Conservation (phyloP, 2,329 filamentous ascomycete species). For the Ascochyta fabae region DNA sequence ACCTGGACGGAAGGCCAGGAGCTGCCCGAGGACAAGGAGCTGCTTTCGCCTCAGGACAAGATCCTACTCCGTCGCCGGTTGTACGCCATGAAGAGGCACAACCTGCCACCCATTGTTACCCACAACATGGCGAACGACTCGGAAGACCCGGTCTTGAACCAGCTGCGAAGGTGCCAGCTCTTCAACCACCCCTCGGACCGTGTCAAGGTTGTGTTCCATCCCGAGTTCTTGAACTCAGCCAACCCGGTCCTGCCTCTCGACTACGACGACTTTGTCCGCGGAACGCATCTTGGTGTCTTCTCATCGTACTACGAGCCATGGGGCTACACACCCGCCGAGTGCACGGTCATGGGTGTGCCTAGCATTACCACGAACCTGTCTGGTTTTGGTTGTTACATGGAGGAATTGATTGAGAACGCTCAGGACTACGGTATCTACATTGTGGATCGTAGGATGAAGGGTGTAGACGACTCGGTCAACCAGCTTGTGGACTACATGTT, state of each 20-base stretch:
- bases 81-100: conserved; percentile 94
- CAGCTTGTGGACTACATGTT: conserved; percentile 92
- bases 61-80: conserved; percentile 88
- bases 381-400: conserved; percentile 99
- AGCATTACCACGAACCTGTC: conserved; percentile 98
- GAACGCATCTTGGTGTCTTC: conserved; percentile 94
- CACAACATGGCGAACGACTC: conserved; percentile 97
- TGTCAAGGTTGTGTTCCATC: conserved; percentile 98
- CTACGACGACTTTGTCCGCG: conserved; percentile 98
- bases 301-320: conserved; percentile 98
- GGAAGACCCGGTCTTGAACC: conserved; percentile 94
- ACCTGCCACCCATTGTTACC: conserved; percentile 91
- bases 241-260: conserved; percentile 95
- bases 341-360: conserved; percentile 98
- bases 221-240: conserved; percentile 93
- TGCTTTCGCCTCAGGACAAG: conserved; percentile 89
- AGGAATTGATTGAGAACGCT: conserved; percentile 97
- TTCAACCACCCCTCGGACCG: conserved; percentile 96
- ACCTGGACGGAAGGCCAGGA: conserved; percentile 95
- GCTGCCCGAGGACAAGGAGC: conserved; percentile 94
- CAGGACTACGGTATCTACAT: conserved; percentile 99
- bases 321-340: conserved; percentile 98
- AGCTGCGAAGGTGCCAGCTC: conserved; percentile 92
- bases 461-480: conserved; percentile 96
- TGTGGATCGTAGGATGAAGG: conserved; percentile 92